Conservation (phyloP, 768 basidiomycete species). For the Amanita jacksonii region DNA sequence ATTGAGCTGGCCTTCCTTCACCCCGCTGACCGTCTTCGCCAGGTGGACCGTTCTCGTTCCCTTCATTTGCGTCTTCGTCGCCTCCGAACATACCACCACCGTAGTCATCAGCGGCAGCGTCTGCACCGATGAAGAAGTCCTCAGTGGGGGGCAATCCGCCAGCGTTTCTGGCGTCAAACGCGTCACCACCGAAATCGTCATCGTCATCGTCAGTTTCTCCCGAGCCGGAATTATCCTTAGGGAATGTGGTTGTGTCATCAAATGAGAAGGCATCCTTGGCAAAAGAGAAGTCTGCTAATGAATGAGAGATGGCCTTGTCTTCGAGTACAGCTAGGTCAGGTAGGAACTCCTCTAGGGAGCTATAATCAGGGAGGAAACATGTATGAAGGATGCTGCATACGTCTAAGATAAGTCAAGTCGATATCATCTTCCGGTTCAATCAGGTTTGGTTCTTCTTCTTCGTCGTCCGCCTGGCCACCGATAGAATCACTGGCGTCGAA, state of each 20-base stretch:
- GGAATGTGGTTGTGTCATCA: slow-evolving; percentile 51
- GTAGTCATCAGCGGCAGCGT: slow-evolving; percentile 26
- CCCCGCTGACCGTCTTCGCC: slow-evolving; percentile 30
- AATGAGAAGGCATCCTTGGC: slow-evolving; percentile 52
- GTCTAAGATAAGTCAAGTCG: slow-evolving; percentile 52
- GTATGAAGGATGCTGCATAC: slow-evolving; percentile 28
- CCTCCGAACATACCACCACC: slow-evolving; percentile 15
- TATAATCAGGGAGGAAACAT: slow-evolving; percentile 3
- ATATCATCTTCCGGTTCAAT: slow-evolving; percentile 64
- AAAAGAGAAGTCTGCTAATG: slow-evolving; percentile 77
- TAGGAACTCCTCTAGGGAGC: slow-evolving; percentile 52
- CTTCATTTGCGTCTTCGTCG: slow-evolving; percentile 23
- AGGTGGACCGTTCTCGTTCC: slow-evolving; percentile 32
- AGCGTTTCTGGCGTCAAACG: slow-evolving; percentile 33
- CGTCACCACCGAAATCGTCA: slow-evolving; percentile 29
- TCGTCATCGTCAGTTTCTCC: slow-evolving; percentile 29
- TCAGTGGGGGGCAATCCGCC: slow-evolving; percentile 34
- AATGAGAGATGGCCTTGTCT: slow-evolving; percentile 69
- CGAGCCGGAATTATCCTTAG: slow-evolving; percentile 41
- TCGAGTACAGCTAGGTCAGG: slow-evolving; percentile 58
- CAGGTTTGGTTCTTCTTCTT: slow-evolving; percentile 69
- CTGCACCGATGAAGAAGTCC: slow-evolving; percentile 59
- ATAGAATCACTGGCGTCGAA: slow-evolving; percentile 95
- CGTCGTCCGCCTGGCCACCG: slow-evolving; percentile 39
- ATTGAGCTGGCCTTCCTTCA: slow-evolving; percentile 33